A percentile compares a stretch with the other conserved stretches of the same genome.
These are phyloP conservation scores for Zangia roseola DNA, from an alignment of 768 basidiomycete species.

Conservation along the genomic window DNA sequence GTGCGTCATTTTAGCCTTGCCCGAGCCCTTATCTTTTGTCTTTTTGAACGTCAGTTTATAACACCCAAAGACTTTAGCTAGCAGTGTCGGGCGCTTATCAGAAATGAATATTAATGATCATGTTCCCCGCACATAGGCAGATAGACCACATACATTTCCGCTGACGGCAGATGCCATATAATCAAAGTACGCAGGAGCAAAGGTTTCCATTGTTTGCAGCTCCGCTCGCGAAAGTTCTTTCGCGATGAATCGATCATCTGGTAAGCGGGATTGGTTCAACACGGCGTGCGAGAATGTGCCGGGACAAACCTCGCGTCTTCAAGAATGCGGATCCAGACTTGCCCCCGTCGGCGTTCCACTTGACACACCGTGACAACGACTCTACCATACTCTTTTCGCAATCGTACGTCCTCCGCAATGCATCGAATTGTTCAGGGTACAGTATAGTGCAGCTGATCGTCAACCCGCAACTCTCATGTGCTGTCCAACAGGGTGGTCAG, in stretches of 20 bases:
- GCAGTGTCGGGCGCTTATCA: slow-evolving; percentile 80
- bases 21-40: slow-evolving; percentile 58
- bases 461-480: slow-evolving; percentile 86
- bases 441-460: slow-evolving; percentile 93
- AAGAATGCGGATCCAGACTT: slow-evolving; percentile 97
- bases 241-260: slow-evolving; percentile 98
- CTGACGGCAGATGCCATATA: slow-evolving; percentile 96
- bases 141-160: slow-evolving; percentile 58
- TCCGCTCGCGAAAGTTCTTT: slow-evolving; percentile 93
- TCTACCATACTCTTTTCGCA: slow-evolving; percentile 95
- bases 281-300: neutral
- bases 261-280: neutral
- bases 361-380: slow-evolving; percentile 88
- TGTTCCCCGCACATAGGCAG: neutral
- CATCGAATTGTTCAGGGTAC: slow-evolving; percentile 97
- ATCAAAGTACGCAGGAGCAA: slow-evolving; percentile 96
- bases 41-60: slow-evolving; percentile 92
- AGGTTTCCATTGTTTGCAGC: slow-evolving; percentile 92
- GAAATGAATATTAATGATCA: slow-evolving; percentile 11
- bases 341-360: slow-evolving; percentile 94
- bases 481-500: slow-evolving; percentile 37
- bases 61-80: slow-evolving; percentile 97
- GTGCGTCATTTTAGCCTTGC: slow-evolving; percentile 75
- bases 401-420: slow-evolving; percentile 86
- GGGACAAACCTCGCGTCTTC: slow-evolving; percentile 78